A percentile compares a stretch with the other conserved stretches of the same genome.
phyloP scores from a whole-genome alignment of 257 asterid genomes.

The Vinca minor region DNA sequence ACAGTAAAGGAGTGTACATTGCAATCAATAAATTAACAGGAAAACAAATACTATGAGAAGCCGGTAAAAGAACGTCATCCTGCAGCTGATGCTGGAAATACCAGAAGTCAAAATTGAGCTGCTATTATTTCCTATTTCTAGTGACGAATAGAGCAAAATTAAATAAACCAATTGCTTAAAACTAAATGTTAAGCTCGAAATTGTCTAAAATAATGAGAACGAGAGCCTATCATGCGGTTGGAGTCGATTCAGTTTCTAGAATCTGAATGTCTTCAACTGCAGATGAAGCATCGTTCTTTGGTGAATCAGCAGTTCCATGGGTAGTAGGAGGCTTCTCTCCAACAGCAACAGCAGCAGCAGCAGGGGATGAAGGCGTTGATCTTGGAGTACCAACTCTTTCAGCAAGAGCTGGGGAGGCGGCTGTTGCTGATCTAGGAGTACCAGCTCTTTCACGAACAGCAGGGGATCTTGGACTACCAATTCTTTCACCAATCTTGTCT shows the following conservation, averaged over 20 bases:
- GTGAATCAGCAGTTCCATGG: constrained; percentile 21
- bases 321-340: constrained; percentile 21
- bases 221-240: constrained; percentile 17
- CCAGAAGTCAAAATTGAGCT: constrained; percentile 9
- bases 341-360: background rate
- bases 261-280: constrained; percentile 20
- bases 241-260: constrained; percentile 25
- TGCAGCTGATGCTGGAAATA: constrained; percentile 7
- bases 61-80: constrained; percentile 5
- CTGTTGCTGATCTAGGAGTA: too few relatives aligned
- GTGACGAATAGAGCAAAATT: background rate
- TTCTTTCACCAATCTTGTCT: constrained; percentile 5
- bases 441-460: constrained; percentile 12
- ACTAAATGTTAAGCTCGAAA: too few relatives aligned
- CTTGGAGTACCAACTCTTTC: constrained; percentile 3
- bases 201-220: background rate
- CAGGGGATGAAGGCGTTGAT: constrained; percentile 13
- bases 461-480: constrained; percentile 9
- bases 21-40: background rate
- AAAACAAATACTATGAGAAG: background rate
- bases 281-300: too few relatives aligned
- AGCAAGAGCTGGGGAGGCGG: too few relatives aligned
- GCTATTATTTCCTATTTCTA: constrained; percentile 23
- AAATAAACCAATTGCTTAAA: constrained; percentile 1
- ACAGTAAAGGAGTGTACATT: background rate